These are phyloP conservation scores for Paraphoma sp. DNA, from an alignment of 2,329 filamentous ascomycete species.

Conservation along the genomic window DNA sequence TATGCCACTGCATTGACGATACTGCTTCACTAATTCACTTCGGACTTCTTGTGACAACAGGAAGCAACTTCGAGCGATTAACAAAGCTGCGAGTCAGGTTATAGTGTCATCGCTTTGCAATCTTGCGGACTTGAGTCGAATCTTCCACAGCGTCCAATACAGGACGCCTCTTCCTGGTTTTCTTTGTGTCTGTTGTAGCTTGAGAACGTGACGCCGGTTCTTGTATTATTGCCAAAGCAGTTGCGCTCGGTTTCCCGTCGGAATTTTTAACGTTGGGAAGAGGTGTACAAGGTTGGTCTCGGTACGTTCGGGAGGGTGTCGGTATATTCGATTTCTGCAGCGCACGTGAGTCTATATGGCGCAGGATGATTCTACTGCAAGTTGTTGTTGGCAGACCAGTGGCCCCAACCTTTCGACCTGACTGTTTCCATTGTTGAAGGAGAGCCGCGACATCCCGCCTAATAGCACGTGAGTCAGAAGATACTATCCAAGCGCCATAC, in stretches of 20 bases:
- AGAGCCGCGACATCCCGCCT: slow-evolving; percentile 18
- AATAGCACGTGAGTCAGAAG: slow-evolving; percentile 19
- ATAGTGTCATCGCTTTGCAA: neutral
- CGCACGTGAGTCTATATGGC: slow-evolving; percentile 5
- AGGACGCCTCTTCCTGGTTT: neutral
- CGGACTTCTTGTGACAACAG: too few species aligned
- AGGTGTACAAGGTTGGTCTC: neutral
- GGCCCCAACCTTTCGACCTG: neutral
- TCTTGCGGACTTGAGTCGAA: neutral
- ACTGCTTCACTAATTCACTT: too few species aligned
- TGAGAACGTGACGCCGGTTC: too few species aligned
- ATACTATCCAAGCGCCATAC: slow-evolving; percentile 23
- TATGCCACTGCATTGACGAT: too few species aligned
- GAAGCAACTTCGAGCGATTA: too few species aligned
- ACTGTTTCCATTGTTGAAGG: slow-evolving; percentile 9
- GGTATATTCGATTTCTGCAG: slow-evolving; percentile 25
- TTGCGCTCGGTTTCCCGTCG: neutral
- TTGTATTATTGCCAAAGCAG: neutral
- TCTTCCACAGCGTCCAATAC: neutral
- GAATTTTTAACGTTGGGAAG: too few species aligned
- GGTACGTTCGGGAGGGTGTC: slow-evolving; percentile 12
- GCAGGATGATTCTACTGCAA: slow-evolving; percentile 1
- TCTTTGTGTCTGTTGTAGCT: too few species aligned
- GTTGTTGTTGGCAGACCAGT: neutral
- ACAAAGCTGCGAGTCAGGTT: too few species aligned